A percentile compares a stretch with the other conserved stretches of the same genome.
phyloP scores from a whole-genome alignment of 2,329 filamentous ascomycete species.

The Fonsecaea erecta region DNA sequence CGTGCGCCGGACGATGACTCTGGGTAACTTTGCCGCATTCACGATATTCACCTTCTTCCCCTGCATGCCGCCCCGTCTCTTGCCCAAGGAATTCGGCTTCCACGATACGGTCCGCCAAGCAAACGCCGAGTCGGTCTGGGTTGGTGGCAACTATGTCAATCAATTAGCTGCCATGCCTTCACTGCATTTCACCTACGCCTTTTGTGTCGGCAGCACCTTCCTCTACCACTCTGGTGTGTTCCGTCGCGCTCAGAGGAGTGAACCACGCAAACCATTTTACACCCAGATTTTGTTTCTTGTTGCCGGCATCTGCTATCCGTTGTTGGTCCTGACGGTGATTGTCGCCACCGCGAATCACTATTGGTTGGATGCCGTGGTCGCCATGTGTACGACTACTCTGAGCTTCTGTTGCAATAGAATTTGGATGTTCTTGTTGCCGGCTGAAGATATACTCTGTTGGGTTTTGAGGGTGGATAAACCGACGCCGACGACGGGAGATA shows the following conservation, averaged over 20 bases:
- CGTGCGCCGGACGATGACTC: conserved; percentile 64
- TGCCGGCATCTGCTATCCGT: conserved; percentile 56
- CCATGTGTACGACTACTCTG: conserved; percentile 54
- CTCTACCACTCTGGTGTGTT: conserved; percentile 59
- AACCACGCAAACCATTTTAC: conserved; percentile 45
- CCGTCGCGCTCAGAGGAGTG: conserved; percentile 49
- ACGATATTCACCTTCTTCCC: conserved; percentile 66
- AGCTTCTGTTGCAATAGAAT: conserved; percentile 57
- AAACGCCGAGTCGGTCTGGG: conserved; percentile 59
- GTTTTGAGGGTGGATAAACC: conserved; percentile 58
- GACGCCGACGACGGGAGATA: conserved; percentile 56
- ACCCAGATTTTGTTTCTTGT: conserved; percentile 47
- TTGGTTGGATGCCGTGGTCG: conserved; percentile 59
- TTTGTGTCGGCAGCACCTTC: conserved; percentile 60
- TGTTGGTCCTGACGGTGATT: conserved; percentile 57
- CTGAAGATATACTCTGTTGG: conserved; percentile 58
- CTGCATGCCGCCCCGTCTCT: conserved; percentile 66
- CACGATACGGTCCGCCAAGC: conserved; percentile 65
- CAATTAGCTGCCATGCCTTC: conserved; percentile 64
- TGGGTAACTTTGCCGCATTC: conserved; percentile 66
- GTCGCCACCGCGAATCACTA: conserved; percentile 65
- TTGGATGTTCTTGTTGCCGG: conserved; percentile 56
- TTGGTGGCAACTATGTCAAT: conserved; percentile 62
- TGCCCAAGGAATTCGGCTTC: conserved; percentile 65
- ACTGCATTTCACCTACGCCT: conserved; percentile 62